phyloP scores from a whole-genome alignment of 2,329 filamentous ascomycete species.

The Colletotrichum sidae region DNA sequence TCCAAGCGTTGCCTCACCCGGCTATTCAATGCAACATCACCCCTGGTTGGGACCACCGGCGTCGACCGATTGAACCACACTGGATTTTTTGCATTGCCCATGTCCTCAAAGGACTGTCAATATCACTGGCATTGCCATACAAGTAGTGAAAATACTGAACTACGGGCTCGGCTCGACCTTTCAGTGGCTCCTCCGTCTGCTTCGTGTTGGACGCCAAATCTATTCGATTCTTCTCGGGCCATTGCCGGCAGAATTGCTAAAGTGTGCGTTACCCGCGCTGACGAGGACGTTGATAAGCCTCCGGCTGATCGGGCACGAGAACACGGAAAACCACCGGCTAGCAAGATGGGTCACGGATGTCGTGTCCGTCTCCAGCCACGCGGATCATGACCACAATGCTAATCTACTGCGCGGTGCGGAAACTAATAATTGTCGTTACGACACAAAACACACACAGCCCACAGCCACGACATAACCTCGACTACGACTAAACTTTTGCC shows the following conservation, averaged over 20 bases:
- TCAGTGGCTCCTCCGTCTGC: conserved; percentile 6
- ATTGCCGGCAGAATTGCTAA: conserved; percentile 12
- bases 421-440: conserved; percentile 20
- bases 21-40: conserved; percentile 33
- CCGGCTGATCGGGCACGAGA: conserved; percentile 10
- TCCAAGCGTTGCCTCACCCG: conserved; percentile 22
- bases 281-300: not conserved
- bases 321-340: conserved; percentile 30
- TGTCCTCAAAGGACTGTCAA: conserved; percentile 12
- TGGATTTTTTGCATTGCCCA: not conserved
- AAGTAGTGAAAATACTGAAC: no score
- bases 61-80: conserved; percentile 29
- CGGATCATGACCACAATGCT: conserved; percentile 18
- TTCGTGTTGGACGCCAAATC: conserved; percentile 6
- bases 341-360: conserved; percentile 10
- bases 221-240: conserved; percentile 1
- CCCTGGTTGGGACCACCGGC: conserved; percentile 24
- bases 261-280: not conserved
- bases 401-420: conserved; percentile 21
- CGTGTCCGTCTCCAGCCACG: conserved; percentile 24
- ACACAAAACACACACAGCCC: conserved; percentile 11
- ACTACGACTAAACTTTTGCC: not conserved
- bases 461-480: conserved; percentile 2
- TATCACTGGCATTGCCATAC: no score
- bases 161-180: no score